Evolutionary conservation across 2,329 filamentous ascomycete genomes (phyloP), one percentile per base, ranked within the genome.

Genomic region (Coniosporium uncinatum): DNA sequence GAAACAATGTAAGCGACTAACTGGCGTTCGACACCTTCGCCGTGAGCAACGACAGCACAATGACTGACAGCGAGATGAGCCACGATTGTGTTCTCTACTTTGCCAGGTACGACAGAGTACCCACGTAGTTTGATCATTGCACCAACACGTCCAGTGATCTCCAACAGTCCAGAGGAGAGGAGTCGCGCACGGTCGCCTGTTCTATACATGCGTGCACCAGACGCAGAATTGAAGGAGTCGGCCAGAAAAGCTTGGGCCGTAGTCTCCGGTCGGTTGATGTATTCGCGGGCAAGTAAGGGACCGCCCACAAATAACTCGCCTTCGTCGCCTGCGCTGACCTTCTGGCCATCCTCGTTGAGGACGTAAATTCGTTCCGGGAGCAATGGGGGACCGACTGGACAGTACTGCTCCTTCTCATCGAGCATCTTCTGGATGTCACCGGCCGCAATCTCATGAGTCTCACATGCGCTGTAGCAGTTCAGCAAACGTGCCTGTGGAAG

Each of bases 61-160:
- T 81, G 76, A 2, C 75, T 77, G 39, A 89, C 83, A 13, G 83
- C 83, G 22, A 90, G 64, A 47, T 85, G 72, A 49, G 79, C 76
- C 42, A 81, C 70, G 43, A 90, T 85, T 5, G 80, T 78, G 49
- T 80, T 83, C 56, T 90, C 83, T 1, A 89, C 84, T 44, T 86
- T 86, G 5, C 80, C 81, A 5, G 85, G 85, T 19, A 88, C 84
- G 3, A 89, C 81, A 1, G 83, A 88, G 54, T 88, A 89, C 1
- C 85, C 85, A 43, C 85, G 78, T 11, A 88, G 75, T 63, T 89
- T 89, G 65, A 89, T 88, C 84, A 89, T 88, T 13, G 80, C 78
- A 14, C 84, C 84, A 1, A 87, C 81, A 39, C 85, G 78, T 24
- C 85, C 85, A 5, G 82, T 88, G 45, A 89, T 88, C 55, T 88